phyloP scores from a whole-genome alignment of 495 filamentous ascomycete species.

The Xylaria palmicola region DNA sequence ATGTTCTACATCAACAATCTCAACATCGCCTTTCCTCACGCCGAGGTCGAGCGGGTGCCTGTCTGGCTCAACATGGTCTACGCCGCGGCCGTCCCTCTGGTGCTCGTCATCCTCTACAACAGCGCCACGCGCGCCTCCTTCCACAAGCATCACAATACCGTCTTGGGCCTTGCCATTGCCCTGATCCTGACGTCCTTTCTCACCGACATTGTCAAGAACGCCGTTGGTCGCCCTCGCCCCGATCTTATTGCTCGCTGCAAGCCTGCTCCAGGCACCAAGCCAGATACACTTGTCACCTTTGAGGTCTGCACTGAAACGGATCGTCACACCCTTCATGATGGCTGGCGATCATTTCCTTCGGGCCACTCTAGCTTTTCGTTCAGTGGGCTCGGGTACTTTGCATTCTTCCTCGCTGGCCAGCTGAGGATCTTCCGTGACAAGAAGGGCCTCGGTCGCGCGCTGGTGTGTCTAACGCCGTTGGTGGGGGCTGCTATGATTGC shows the following conservation, averaged over 20 bases:
- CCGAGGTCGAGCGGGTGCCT: conserved; percentile 79
- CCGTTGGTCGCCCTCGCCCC: conserved; percentile 84
- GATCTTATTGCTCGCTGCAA: conserved; percentile 89
- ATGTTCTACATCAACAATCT: conserved; percentile 80
- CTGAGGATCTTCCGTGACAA: conserved; percentile 74
- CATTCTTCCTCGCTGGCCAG: conserved; percentile 76
- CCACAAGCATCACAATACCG: conserved; percentile 83
- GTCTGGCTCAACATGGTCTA: conserved; percentile 76
- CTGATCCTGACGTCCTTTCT: conserved; percentile 77
- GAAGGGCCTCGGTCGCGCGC: conserved; percentile 61
- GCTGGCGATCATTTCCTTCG: conserved; percentile 89
- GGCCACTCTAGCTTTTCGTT: conserved; percentile 89
- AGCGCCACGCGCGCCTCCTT: conserved; percentile 54
- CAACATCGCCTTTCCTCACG: conserved; percentile 82
- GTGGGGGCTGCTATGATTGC: conserved; percentile 84
- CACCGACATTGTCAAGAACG: conserved; percentile 91
- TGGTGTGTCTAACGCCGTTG: conserved; percentile 68
- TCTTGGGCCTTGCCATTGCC: conserved; percentile 76
- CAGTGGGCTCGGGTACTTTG: conserved; percentile 77
- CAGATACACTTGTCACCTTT: conserved; percentile 66
- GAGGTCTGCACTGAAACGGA: conserved; percentile 78
- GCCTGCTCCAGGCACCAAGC: conserved; percentile 62
- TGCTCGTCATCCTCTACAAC: conserved; percentile 64
- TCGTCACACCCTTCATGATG: conserved; percentile 80
- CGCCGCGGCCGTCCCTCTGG: conserved; percentile 67